Percentiles rank a stretch among this genome's conserved stretches.
phyloP scores from a whole-genome alignment of 768 basidiomycete species.

The Galerina marginata region DNA sequence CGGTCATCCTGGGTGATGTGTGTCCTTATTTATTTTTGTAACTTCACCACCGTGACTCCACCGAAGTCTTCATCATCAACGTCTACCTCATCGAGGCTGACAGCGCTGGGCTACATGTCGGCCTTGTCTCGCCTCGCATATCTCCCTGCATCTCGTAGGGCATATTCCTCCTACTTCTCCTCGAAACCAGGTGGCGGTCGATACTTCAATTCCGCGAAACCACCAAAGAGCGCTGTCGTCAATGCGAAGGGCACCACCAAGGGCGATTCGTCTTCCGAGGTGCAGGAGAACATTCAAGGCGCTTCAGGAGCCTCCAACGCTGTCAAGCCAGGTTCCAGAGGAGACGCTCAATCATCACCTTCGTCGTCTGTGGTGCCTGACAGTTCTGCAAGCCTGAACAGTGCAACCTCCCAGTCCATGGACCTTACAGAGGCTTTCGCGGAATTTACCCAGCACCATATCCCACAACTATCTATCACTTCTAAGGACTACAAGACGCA shows the following conservation, averaged over 20 bases:
- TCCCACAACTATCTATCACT: slow-evolving; percentile 60
- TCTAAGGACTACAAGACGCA: slow-evolving; percentile 79
- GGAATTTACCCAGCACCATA: slow-evolving; percentile 22
- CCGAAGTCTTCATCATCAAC: slow-evolving; percentile 14
- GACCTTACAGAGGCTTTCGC: slow-evolving; percentile 18
- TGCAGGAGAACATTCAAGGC: slow-evolving; percentile 15
- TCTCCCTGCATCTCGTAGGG: slow-evolving; percentile 54
- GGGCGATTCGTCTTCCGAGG: slow-evolving; percentile 20
- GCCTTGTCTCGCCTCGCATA: slow-evolving; percentile 55
- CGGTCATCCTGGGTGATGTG: slow-evolving; percentile 8
- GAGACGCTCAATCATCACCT: slow-evolving; percentile 10
- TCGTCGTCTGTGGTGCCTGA: slow-evolving; percentile 18
- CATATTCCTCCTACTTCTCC: slow-evolving; percentile 82
- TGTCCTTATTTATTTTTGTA: slow-evolving; percentile 27
- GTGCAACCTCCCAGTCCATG: slow-evolving; percentile 5
- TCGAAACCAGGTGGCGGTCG: slow-evolving; percentile 77
- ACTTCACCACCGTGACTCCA: slow-evolving; percentile 18
- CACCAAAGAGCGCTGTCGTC: slow-evolving; percentile 55
- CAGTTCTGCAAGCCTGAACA: slow-evolving; percentile 9
- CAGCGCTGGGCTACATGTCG: slow-evolving; percentile 46
- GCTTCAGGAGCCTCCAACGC: slow-evolving; percentile 9
- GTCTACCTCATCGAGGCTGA: slow-evolving; percentile 18
- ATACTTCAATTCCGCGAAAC: slow-evolving; percentile 77
- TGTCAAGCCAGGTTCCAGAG: slow-evolving; percentile 11
- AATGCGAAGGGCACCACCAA: slow-evolving; percentile 35